These are phyloP conservation scores for Allium fistulosum DNA, from an alignment of 106 monocot species.

Conservation along the genomic window DNA sequence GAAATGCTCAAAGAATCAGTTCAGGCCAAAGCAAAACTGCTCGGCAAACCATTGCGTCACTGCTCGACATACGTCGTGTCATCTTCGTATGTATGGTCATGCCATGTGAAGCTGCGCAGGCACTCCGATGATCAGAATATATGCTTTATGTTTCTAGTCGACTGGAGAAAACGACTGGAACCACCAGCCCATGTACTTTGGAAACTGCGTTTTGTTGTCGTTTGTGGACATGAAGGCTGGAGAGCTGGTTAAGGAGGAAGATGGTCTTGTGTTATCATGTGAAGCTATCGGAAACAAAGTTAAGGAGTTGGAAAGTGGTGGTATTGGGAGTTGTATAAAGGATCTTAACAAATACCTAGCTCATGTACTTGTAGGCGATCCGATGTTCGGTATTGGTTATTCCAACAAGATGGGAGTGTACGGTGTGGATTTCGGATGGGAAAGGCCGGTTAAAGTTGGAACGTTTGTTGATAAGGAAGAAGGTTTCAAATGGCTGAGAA, in stretches of 20 bases:
- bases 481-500: slow-evolving; percentile 8
- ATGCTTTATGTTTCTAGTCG: background rate
- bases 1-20: background rate
- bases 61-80: slow-evolving; percentile 20
- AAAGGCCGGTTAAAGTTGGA: slow-evolving; percentile 32
- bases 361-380: background rate
- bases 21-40: background rate
- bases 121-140: background rate
- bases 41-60: background rate
- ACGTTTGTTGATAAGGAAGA: slow-evolving; percentile 9
- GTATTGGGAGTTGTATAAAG: background rate
- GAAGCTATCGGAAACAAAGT: background rate
- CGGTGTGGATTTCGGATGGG: slow-evolving; percentile 40
- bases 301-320: background rate
- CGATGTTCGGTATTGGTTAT: slow-evolving; percentile 12
- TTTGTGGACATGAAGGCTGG: slow-evolving; percentile 1
- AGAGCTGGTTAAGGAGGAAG: background rate
- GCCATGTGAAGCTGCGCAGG: background rate
- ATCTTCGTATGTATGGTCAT: slow-evolving; percentile 23
- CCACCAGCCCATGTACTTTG: slow-evolving; percentile 24
- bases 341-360: background rate
- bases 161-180: slow-evolving; percentile 4
- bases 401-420: slow-evolving; percentile 33
- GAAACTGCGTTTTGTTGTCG: slow-evolving; percentile 20
- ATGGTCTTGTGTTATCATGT: background rate